These are phyloP conservation scores for Phytophthora litchii DNA, from an alignment of 352 stramenopile genomes.

Conservation along the genomic window DNA sequence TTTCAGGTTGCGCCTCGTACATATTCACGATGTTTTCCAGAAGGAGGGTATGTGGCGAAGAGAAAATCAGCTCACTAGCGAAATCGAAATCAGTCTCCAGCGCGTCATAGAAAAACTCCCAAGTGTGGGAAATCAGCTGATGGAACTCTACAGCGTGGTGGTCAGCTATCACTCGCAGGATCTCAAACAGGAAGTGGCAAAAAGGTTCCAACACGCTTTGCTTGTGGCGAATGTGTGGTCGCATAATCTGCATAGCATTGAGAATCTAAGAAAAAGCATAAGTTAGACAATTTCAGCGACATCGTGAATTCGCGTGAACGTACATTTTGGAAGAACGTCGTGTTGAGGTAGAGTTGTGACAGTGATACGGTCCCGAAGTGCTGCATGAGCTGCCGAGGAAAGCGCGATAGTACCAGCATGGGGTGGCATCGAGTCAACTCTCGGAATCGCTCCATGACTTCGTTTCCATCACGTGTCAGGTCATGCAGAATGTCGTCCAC, in stretches of 20 bases:
- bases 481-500: slow-evolving; percentile 59
- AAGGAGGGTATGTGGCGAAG: slow-evolving; percentile 36
- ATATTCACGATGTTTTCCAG: slow-evolving; percentile 55
- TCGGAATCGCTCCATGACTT: slow-evolving; percentile 66
- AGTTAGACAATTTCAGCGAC: not conserved
- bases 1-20: slow-evolving; percentile 54
- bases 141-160: slow-evolving; percentile 76
- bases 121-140: slow-evolving; percentile 52
- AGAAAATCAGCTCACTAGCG: slow-evolving; percentile 46
- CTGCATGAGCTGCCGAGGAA: slow-evolving; percentile 56
- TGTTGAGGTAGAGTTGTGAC: slow-evolving; percentile 74
- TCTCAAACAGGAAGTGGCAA: slow-evolving; percentile 68
- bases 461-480: slow-evolving; percentile 45
- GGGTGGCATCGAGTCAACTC: slow-evolving; percentile 62
- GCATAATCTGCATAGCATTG: slow-evolving; percentile 63
- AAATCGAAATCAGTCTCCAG: slow-evolving; percentile 45
- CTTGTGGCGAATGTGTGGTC: slow-evolving; percentile 42
- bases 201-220: slow-evolving; percentile 38
- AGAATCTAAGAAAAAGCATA: slow-evolving; percentile 46
- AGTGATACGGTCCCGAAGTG: slow-evolving; percentile 63
- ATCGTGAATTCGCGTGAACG: slow-evolving; percentile 7
- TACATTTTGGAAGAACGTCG: slow-evolving; percentile 65
- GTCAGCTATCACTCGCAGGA: slow-evolving; percentile 64
- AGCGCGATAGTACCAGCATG: slow-evolving; percentile 57
- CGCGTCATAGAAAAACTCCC: slow-evolving; percentile 59